Evolutionary conservation across 306 rosid genomes (phyloP).

Genomic region (Abrus pulchellus): DNA sequence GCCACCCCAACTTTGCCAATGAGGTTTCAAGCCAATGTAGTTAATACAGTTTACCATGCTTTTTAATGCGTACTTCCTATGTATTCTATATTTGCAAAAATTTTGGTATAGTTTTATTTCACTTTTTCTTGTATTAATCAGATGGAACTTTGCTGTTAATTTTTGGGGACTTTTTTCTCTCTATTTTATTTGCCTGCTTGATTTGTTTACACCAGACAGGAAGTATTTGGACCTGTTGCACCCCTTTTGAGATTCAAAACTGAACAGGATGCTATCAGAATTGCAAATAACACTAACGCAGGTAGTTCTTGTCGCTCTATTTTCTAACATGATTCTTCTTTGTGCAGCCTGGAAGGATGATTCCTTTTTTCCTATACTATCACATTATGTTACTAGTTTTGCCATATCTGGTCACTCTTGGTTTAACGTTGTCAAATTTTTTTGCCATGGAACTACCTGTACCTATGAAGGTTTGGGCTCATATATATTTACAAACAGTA

Average conservation of each 20-base stretch:
- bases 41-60: conserved; percentile 6
- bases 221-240: conserved; percentile 97
- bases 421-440: conserved; percentile 23
- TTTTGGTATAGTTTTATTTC: not conserved
- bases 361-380: not conserved
- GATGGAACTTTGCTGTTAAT: not conserved
- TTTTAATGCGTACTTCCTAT: not conserved
- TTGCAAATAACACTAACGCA: conserved; percentile 90
- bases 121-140: conserved; percentile 9
- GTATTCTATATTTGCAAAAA: conserved; percentile 20
- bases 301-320: conserved; percentile 60
- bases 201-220: conserved; percentile 70
- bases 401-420: conserved; percentile 9
- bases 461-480: conserved; percentile 85
- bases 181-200: conserved; percentile 26
- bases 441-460: conserved; percentile 31
- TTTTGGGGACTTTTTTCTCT: conserved; percentile 9
- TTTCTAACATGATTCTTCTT: conserved; percentile 36
- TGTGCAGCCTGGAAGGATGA: not conserved
- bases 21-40: conserved; percentile 5
- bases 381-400: conserved; percentile 1
- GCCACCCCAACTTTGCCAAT: not conserved
- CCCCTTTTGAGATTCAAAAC: conserved; percentile 88
- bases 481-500: conserved; percentile 80
- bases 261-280: conserved; percentile 85